phyloP scores from a whole-genome alignment of 2,329 filamentous ascomycete species.

The Akanthomyces dipterigenus region DNA sequence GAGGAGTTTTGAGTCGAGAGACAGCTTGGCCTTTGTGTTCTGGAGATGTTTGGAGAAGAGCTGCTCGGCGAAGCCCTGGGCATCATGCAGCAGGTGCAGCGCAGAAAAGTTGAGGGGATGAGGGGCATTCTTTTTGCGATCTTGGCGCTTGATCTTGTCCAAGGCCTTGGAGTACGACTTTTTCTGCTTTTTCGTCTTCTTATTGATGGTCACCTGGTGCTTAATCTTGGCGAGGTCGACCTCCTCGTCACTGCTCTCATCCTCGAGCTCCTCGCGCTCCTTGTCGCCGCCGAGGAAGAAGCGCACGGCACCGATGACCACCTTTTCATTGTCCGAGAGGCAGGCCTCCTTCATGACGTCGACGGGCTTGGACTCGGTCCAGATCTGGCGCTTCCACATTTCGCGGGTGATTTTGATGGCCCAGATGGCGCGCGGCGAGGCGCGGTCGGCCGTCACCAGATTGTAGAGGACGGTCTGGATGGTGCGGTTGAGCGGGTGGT shows the following conservation, averaged over 20 bases:
- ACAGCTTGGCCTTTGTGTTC: conserved; percentile 75
- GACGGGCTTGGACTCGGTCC: conserved; percentile 92
- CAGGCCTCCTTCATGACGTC: conserved; percentile 96
- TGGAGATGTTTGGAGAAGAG: conserved; percentile 90
- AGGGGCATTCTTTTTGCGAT: conserved; percentile 81
- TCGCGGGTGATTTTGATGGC: conserved; percentile 92
- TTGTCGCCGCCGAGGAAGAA: conserved; percentile 97
- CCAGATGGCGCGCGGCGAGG: conserved; percentile 85
- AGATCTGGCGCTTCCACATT: conserved; percentile 93
- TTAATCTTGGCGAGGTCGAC: conserved; percentile 73
- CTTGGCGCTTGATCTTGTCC: conserved; percentile 72
- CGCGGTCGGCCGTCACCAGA: conserved; percentile 76
- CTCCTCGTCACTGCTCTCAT: conserved; percentile 77
- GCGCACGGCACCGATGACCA: conserved; percentile 75
- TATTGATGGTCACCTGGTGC: conserved; percentile 87
- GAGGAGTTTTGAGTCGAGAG: conserved; percentile 82
- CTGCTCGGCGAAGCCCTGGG: conserved; percentile 85
- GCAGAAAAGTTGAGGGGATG: conserved; percentile 94
- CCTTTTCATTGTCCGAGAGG: conserved; percentile 86
- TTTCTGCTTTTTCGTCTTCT: conserved; percentile 86
- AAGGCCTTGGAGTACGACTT: conserved; percentile 74
- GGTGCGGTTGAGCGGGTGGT: conserved; percentile 87
- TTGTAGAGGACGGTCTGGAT: conserved; percentile 93
- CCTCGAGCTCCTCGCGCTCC: conserved; percentile 86
- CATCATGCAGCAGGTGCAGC: conserved; percentile 86